Conservation (phyloP, 140 eudicot species). For the Anethum foeniculum region DNA sequence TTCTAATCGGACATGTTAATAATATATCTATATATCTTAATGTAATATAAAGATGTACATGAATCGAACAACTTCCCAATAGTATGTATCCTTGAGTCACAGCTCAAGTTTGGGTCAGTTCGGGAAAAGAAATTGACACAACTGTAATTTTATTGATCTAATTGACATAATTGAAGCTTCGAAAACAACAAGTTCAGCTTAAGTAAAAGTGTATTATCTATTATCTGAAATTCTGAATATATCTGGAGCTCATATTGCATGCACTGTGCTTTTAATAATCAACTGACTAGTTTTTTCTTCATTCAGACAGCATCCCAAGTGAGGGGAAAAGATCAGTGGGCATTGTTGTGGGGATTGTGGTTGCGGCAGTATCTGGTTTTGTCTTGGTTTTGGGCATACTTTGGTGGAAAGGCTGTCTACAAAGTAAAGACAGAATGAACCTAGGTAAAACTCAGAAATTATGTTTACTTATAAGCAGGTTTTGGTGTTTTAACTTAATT, state of each 20-base stretch:
- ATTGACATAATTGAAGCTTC: background rate
- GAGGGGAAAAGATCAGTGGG: slow-evolving; percentile 18
- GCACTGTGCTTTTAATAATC: background rate
- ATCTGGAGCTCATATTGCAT: background rate
- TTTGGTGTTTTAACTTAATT: background rate
- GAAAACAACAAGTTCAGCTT: background rate
- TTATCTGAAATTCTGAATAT: background rate
- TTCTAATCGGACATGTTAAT: background rate
- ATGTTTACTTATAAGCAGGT: background rate
- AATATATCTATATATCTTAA: background rate
- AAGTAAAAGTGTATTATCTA: too few species aligned
- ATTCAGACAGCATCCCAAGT: slow-evolving; percentile 20
- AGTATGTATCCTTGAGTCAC: background rate
- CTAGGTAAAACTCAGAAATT: background rate
- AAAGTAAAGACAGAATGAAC: slow-evolving; percentile 12
- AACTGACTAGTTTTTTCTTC: background rate
- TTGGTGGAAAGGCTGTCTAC: slow-evolving; percentile 35
- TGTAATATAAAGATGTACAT: background rate
- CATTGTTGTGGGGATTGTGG: slow-evolving; percentile 25
- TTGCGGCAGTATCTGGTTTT: slow-evolving; percentile 14
- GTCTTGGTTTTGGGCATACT: slow-evolving; percentile 18
- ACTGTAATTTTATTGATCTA: too few species aligned
- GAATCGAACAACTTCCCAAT: background rate
- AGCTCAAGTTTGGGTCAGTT: background rate
- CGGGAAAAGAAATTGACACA: too few species aligned